phyloP scores from a whole-genome alignment of 208 protist species.

The Leishmania martiniquensis region DNA sequence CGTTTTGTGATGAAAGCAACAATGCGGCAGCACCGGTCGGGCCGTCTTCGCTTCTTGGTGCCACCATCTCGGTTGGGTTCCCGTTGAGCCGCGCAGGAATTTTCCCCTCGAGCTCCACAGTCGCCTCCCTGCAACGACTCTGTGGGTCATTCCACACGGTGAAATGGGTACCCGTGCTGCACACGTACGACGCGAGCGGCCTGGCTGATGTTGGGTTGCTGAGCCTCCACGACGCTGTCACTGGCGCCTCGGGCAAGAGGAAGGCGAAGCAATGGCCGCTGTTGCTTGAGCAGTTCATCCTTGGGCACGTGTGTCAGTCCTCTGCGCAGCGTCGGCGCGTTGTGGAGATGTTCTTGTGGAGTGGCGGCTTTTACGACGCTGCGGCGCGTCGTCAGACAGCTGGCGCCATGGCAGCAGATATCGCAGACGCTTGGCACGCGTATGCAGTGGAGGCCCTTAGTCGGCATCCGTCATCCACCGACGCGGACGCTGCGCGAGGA shows the following conservation, averaged over 20 bases:
- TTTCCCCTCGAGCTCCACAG: constrained; percentile 37
- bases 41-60: neutral
- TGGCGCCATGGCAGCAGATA: constrained; percentile 6
- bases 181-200: constrained; percentile 39
- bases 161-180: constrained; percentile 41
- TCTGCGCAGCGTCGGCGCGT: constrained; percentile 22
- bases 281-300: constrained; percentile 24
- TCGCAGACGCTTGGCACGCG: constrained; percentile 25
- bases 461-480: neutral
- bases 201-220: constrained; percentile 38
- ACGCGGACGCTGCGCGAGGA: neutral
- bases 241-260: neutral
- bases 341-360: constrained; percentile 27
- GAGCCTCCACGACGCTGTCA: constrained; percentile 1
- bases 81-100: constrained; percentile 39
- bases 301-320: constrained; percentile 27
- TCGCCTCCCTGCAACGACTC: constrained; percentile 28
- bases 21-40: neutral
- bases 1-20: constrained; percentile 9
- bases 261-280: constrained; percentile 6
- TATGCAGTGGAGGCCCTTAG: constrained; percentile 31
- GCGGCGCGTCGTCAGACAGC: constrained; percentile 5
- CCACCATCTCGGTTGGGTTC: constrained; percentile 37
- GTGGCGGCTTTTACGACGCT: constrained; percentile 17
- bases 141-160: constrained; percentile 35